These are phyloP conservation scores for Scleromitrula shiraiana DNA, from an alignment of 2,329 filamentous ascomycete species.

Conservation along the genomic window DNA sequence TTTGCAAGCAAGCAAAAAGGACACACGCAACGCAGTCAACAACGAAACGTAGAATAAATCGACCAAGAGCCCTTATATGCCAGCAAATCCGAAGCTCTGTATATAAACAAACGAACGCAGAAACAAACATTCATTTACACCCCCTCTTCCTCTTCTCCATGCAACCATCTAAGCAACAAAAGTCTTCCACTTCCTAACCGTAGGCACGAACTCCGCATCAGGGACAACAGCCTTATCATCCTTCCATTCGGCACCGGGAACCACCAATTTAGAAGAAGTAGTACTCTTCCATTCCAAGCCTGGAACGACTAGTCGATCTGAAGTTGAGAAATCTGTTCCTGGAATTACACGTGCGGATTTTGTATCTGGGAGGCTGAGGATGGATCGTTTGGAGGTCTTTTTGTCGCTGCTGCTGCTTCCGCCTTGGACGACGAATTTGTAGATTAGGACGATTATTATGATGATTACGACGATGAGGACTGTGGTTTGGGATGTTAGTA, in stretches of 20 bases:
- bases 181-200: conserved; percentile 12
- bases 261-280: conserved; percentile 12
- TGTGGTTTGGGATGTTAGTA: conserved; percentile 25
- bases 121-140: no score
- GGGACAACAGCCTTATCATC: conserved; percentile 5
- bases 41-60: neutral
- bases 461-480: conserved; percentile 47
- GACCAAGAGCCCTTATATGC: neutral
- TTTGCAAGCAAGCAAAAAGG: no score
- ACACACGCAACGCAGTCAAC: neutral
- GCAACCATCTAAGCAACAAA: conserved; percentile 14
- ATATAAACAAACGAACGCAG: conserved; percentile 3
- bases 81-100: conserved; percentile 1
- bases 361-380: conserved; percentile 13
- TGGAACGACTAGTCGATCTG: conserved; percentile 12
- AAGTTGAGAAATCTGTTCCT: conserved; percentile 5
- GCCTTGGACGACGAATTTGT: conserved; percentile 36
- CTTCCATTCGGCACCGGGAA: conserved; percentile 12
- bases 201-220: neutral
- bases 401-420: conserved; percentile 1
- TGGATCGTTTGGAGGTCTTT: conserved; percentile 16
- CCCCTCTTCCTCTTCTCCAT: neutral
- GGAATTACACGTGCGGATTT: conserved; percentile 10
- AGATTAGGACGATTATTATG: conserved; percentile 39
- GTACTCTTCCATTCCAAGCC: conserved; percentile 6